A percentile compares a stretch with the other conserved stretches of the same genome.
phyloP scores from a whole-genome alignment of 352 stramenopile genomes.

The Blastocystis sp. region DNA sequence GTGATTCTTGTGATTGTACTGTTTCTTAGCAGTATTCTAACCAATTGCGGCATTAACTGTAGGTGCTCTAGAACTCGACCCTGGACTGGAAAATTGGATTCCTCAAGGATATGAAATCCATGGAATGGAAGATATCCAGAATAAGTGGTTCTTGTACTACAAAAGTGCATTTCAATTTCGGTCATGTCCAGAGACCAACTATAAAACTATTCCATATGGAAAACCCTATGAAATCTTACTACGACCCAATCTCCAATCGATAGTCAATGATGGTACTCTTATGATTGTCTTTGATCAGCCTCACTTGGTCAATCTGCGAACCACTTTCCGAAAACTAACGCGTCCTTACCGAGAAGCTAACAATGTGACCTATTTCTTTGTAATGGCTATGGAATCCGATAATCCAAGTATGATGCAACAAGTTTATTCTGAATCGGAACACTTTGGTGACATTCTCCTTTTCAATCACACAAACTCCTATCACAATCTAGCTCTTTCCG shows the following conservation, averaged over 20 bases:
- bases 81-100: background rate
- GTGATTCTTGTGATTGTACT: background rate
- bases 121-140: background rate
- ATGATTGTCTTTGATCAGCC: background rate
- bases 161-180: background rate
- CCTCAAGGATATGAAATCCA: background rate
- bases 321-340: background rate
- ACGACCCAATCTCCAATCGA: background rate
- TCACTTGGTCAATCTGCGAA: background rate
- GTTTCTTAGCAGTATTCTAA: background rate
- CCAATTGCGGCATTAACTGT: background rate
- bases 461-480: conserved; percentile 15
- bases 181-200: background rate
- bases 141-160: background rate
- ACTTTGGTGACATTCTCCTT: background rate
- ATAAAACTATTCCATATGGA: background rate
- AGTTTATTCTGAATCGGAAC: background rate
- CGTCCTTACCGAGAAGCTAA: background rate
- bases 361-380: conserved; percentile 2
- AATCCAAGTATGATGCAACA: background rate
- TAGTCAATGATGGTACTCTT: background rate
- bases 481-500: background rate
- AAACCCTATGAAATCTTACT: background rate
- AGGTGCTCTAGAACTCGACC: background rate
- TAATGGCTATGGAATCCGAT: background rate